phyloP scores from a whole-genome alignment of 257 asterid species.

The Penstemon newberryi region DNA sequence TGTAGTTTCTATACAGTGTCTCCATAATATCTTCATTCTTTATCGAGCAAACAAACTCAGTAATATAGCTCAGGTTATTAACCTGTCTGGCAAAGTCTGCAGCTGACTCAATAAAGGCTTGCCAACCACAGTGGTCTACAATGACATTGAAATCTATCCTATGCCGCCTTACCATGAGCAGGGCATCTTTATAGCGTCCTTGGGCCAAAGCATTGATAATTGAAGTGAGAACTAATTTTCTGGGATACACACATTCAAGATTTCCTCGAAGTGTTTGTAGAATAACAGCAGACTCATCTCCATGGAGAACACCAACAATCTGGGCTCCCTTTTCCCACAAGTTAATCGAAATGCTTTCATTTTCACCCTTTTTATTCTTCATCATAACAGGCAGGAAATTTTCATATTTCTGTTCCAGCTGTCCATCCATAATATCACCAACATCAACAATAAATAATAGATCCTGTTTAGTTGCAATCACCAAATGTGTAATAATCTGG shows the following conservation, averaged over 20 bases:
- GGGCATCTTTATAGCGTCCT: conserved; percentile 78
- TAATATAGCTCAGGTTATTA: conserved; percentile 69
- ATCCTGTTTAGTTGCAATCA: conserved; percentile 84
- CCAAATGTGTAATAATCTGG: conserved; percentile 65
- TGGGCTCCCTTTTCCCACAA: conserved; percentile 91
- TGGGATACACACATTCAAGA: conserved; percentile 92
- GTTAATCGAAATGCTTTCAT: conserved; percentile 53
- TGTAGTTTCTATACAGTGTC: conserved; percentile 62
- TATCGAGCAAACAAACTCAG: conserved; percentile 85
- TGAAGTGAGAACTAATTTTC: conserved; percentile 82
- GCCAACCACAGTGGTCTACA: conserved; percentile 84
- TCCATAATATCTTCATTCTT: conserved; percentile 76
- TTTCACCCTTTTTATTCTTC: conserved; percentile 54
- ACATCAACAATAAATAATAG: conserved; percentile 73
- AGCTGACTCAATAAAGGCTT: conserved; percentile 64
- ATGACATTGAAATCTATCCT: conserved; percentile 93
- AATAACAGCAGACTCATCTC: conserved; percentile 93
- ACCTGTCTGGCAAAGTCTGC: conserved; percentile 81
- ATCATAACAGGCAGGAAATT: conserved; percentile 60
- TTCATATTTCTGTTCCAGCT: conserved; percentile 64
- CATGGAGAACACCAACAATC: conserved; percentile 77
- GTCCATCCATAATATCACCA: conserved; percentile 60
- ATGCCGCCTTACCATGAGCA: conserved; percentile 84
- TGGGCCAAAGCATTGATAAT: conserved; percentile 69
- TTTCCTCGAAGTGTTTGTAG: conserved; percentile 89